Base-by-base conservation (phyloP, 768 basidiomycete species). In the Thelephora ganbajun region DNA sequence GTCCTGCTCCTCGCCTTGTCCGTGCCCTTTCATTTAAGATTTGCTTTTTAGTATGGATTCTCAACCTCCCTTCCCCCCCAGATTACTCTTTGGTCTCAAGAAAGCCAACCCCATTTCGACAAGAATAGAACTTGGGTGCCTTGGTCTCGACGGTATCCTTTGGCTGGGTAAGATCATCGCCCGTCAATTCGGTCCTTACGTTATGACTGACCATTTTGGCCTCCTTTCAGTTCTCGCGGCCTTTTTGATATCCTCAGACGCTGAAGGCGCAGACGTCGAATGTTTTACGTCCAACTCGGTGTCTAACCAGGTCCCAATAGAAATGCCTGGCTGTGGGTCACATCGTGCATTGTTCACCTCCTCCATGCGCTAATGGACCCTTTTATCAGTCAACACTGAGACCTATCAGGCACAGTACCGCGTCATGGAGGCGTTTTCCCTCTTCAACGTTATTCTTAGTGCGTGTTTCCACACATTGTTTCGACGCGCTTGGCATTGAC, bases 331-430 rank as follows among this genome's bases (percentile, higher is more conserved):
- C 53, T 87, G 85, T 87, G 57, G 66, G 83, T 9, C 26, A 9
- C 26, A 9, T 30, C 9, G 26, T 70, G 35, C 36, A 14, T 41
- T 34, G 35, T n/a, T 44, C 34, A 39, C 39, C 16, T 30, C 33
- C 6, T 22, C 30, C 2, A 22, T 37, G n/a, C 13, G 3, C 44
- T 45, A 14, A 46, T 16, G 36, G 43, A 50, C 35, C 44, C 47
- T 35, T n/a, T 26, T 7, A 16, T 14, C 56, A 89, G 87, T 88
- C 65, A 79, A 83, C 48, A 88, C 85, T 19, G 82, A 86, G 56
- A 83, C 83, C 51, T 90, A 82, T 61, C 87, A 87, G 54, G 85
- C 86, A n/a, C 87, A 88, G 69, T 89, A 88, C 60, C 77, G 80
- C 23, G 86, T 88, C 16, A 68, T 90, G 50, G 83, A 79, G 61